Percentiles rank a stretch among this genome's conserved stretches.
Conservation (phyloP, 768 basidiomycete species). For the Kwoniella europaea region DNA sequence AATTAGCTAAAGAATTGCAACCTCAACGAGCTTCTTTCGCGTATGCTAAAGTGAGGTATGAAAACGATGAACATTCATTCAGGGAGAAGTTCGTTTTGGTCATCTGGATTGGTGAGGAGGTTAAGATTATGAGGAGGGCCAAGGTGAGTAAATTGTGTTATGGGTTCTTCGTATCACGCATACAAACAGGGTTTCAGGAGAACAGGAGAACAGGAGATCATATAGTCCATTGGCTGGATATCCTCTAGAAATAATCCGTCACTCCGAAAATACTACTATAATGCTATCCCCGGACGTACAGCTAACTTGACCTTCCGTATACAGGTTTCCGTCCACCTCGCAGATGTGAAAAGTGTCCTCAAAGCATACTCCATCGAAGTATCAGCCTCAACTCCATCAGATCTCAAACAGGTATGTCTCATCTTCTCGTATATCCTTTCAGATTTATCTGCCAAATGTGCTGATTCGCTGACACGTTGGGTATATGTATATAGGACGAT, state of each 20-base stretch:
- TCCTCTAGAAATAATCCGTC: neutral
- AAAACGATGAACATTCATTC: conserved; percentile 56
- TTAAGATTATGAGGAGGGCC: conserved; percentile 90
- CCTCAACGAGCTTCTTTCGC: conserved; percentile 73
- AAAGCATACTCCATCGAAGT: conserved; percentile 83
- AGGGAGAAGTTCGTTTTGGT: conserved; percentile 72
- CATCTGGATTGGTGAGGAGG: conserved; percentile 57
- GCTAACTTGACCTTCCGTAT: neutral
- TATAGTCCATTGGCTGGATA: too few species aligned
- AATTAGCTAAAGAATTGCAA: conserved; percentile 74
- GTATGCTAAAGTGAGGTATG: conserved; percentile 79
- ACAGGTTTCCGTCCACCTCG: conserved; percentile 88
- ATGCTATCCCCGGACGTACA: neutral
- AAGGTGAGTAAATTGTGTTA: conserved; percentile 64
- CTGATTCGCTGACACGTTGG: too few species aligned
- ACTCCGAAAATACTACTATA: neutral
- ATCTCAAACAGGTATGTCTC: conserved; percentile 66
- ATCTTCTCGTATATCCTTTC: too few species aligned
- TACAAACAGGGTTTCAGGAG: neutral
- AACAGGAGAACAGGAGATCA: too few species aligned
- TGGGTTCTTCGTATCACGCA: neutral
- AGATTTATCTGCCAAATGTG: too few species aligned
- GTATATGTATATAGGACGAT: conserved; percentile 64
- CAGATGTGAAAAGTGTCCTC: conserved; percentile 82
- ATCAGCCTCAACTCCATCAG: conserved; percentile 77